These are phyloP conservation scores for Emergomyces orientalis DNA, from an alignment of 2,329 filamentous ascomycete species.

Conservation along the genomic window DNA sequence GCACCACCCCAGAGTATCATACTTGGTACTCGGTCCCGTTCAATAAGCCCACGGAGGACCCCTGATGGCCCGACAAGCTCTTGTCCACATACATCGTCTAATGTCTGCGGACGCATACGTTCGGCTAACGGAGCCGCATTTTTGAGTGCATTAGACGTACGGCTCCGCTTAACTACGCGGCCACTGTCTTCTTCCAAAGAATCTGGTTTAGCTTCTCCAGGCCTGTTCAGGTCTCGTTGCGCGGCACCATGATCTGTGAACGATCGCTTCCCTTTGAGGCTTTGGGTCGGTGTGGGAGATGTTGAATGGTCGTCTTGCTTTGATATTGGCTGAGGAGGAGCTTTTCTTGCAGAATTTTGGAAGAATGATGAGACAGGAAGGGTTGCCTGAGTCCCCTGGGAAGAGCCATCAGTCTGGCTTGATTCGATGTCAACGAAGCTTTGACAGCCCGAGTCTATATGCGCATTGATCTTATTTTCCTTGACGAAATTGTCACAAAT, in stretches of 20 bases:
- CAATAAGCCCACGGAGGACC: constrained; percentile 78
- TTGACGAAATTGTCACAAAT: constrained; percentile 66
- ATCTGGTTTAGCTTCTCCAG: constrained; percentile 1
- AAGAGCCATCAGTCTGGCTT: constrained; percentile 34
- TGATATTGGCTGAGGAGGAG: constrained; percentile 19
- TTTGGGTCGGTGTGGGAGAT: constrained; percentile 24
- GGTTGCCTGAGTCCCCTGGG: constrained; percentile 30
- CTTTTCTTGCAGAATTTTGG: constrained; percentile 40
- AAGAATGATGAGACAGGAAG: constrained; percentile 39
- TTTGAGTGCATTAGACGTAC: constrained; percentile 49
- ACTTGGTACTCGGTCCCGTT: constrained; percentile 74
- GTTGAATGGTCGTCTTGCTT: constrained; percentile 14
- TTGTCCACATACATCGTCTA: constrained; percentile 85
- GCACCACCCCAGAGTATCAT: constrained; percentile 73
- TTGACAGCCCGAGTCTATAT: constrained; percentile 77
- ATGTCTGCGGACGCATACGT: constrained; percentile 74
- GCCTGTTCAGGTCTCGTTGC: background rate
- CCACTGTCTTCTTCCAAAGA: background rate
- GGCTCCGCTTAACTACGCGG: constrained; percentile 51
- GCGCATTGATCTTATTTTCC: constrained; percentile 69
- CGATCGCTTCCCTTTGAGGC: constrained; percentile 26
- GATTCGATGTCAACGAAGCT: constrained; percentile 49
- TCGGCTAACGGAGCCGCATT: constrained; percentile 79
- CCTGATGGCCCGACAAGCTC: constrained; percentile 78
- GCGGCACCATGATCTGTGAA: constrained; percentile 20